Evolutionary conservation across 2,329 filamentous ascomycete genomes (phyloP), one percentile per base, ranked within the genome.

Genomic region (Dichotomopilus funicola): DNA sequence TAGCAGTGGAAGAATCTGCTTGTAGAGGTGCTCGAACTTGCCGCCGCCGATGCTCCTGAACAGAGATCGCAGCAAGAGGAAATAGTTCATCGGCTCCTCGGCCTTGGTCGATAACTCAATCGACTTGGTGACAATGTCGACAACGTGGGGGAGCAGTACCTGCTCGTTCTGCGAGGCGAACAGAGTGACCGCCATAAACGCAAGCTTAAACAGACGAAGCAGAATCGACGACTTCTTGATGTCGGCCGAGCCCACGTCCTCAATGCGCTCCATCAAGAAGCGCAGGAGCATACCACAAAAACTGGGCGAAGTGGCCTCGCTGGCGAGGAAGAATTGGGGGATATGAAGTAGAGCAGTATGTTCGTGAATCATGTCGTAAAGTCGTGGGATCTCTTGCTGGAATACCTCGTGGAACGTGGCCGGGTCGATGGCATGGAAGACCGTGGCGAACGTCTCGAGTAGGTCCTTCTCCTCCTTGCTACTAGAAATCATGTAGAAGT

Each of bases 361-460:
- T 68, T 97, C 90, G 68, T 97, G 96, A 73, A 96, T 96, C 80
- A 97, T 92, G 61, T 96, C 88, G 70, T 99, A 97, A 40, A 99
- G 82, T 70, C 90, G 89, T 40, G 92, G 92, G 58, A 99, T 97
- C 74, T 97, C 94, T 58, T 91, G 89, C 68, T 96, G 89, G 70
- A 99, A 99, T 42, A 99, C 91, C 73, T 99, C 94, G 66, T 99
- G 91, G 68, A 99, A 99, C 0, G 92, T 96, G 9, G 95, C 94
- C 1, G 94, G 94, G 67, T 99, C 94, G 61, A 99, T 94, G 71
- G 92, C 95, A 69, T 99, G 94, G 68, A 99, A 99, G 34, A 99
- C 91, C 0, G 94, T 97, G 2, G 92, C 94, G 69, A 99, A 99
- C 2, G 90, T 95, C 75, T 99, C 95, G 6, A 99, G 78, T 7